Evolutionary conservation across 2,329 filamentous ascomycete genomes (phyloP), one percentile per base, ranked within the genome.

Genomic region (Fusarium sororula): DNA sequence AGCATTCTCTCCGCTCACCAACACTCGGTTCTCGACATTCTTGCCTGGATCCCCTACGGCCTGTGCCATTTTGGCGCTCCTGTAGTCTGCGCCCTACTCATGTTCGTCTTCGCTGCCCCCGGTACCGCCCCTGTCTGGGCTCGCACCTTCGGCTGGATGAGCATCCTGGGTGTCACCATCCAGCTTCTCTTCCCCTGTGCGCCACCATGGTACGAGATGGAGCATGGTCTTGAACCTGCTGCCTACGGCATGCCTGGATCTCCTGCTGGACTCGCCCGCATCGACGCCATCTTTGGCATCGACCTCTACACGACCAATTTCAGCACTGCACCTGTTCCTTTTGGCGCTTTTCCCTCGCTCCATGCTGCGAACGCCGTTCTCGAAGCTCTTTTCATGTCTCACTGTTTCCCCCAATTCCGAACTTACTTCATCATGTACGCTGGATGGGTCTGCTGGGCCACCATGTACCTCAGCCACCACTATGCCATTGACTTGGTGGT

Each of bases 381-480:
- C 62, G 94, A 97, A 82, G 95, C 94, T 28, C 88, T 98, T 22
- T 98, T 98, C 87, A 93, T 98, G 91, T 94, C 92, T 83, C 92
- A 97, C 83, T 91, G 94, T 81, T 98, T 98, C 87, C 96, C 96
- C 9, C 91, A 90, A 70, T 89, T 97, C 75, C 91, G 93, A 75
- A 90, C 92, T 18, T 84, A 96, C 60, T 97, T 97, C 83, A 89
- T 95, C 73, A 87, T 89, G 73, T 98, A 98, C 83, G 93, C 93
- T 50, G 89, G 93, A 80, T 98, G 96, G 96, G 91, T 98, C 79
- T 98, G 95, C 94, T 98, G 96, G 95, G 93, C 95, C 18, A 98
- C 96, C 76, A 98, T 98, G 94, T 98, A 98, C 81, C 90, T 98
- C 59, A 97, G 94, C 79, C 96, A 98, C 84, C 96, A 98, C 85